Percentiles rank a stretch among this genome's conserved stretches.
phyloP scores from a whole-genome alignment of 164 flowering plant species.

The Warburgia ugandensis region DNA sequence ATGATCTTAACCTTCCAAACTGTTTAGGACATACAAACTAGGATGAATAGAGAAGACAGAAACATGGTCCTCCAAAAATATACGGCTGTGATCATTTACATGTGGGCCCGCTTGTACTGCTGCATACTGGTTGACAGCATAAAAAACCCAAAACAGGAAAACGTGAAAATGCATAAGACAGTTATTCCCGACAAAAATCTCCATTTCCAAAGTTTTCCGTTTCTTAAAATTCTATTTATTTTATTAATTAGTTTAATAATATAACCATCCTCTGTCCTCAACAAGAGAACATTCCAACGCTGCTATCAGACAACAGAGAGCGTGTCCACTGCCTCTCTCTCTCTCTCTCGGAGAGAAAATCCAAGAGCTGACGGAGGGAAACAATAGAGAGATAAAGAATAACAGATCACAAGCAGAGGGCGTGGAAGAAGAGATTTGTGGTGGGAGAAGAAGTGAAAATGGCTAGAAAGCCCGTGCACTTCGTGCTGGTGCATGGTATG shows the following conservation, averaged over 20 bases:
- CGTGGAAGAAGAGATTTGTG: not conserved
- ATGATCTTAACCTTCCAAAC: too few species aligned
- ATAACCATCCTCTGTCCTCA: not conserved
- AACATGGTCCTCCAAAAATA: too few species aligned
- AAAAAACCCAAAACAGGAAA: too few species aligned
- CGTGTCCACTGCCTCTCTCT: too few species aligned
- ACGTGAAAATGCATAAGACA: too few species aligned
- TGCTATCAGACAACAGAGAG: not conserved
- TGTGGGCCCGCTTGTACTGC: too few species aligned
- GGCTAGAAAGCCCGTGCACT: constrained; percentile 11
- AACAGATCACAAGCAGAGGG: not conserved
- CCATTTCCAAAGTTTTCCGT: not conserved
- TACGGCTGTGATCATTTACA: too few species aligned
- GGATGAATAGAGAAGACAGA: too few species aligned
- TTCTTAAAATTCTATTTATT: not conserved
- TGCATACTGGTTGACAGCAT: too few species aligned
- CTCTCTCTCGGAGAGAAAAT: not conserved
- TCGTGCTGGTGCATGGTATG: constrained; percentile 24
- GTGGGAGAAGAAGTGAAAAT: not conserved
- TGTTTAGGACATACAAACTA: too few species aligned
- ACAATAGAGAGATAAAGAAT: not conserved
- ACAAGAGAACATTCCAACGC: not conserved
- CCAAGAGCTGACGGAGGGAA: not conserved
- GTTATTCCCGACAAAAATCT: too few species aligned
- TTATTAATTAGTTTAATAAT: too few species aligned